A percentile compares a stretch with the other conserved stretches of the same genome.
Conservation (phyloP, 371 early-diverging fungal genomes). For the Mortierella sp. region DNA sequence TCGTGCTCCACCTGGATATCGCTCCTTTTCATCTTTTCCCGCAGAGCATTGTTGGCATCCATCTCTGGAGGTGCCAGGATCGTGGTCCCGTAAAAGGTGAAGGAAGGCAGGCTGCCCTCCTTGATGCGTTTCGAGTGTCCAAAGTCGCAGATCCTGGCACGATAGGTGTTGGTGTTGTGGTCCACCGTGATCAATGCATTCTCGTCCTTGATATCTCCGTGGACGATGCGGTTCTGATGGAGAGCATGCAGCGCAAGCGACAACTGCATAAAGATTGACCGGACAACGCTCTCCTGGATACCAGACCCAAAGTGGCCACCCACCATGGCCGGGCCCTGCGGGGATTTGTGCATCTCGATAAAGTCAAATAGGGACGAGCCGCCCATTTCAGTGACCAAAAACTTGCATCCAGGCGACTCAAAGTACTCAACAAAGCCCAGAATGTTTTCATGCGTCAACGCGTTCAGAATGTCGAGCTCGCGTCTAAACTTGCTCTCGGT, state of each 20-base stretch:
- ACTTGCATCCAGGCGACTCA: constrained; percentile 44
- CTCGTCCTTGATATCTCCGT: constrained; percentile 56
- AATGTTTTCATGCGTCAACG: constrained; percentile 47
- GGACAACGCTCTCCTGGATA: constrained; percentile 33
- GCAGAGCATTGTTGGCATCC: constrained; percentile 38
- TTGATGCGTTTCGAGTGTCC: constrained; percentile 44
- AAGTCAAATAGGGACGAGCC: constrained; percentile 51
- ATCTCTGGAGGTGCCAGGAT: constrained; percentile 53
- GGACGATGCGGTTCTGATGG: constrained; percentile 44
- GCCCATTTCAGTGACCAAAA: constrained; percentile 47
- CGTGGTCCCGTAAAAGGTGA: constrained; percentile 51
- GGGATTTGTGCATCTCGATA: constrained; percentile 43
- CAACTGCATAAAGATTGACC: constrained; percentile 45
- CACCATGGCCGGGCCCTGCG: constrained; percentile 17
- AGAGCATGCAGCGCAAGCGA: constrained; percentile 38
- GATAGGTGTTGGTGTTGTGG: constrained; percentile 23
- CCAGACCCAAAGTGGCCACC: constrained; percentile 26
- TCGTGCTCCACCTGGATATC: constrained; percentile 14
- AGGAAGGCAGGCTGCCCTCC: constrained; percentile 24
- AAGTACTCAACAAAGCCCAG: constrained; percentile 42
- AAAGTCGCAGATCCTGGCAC: constrained; percentile 51
- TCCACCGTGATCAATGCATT: constrained; percentile 48
- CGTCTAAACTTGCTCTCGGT: constrained; percentile 39
- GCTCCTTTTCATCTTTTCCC: constrained; percentile 23
- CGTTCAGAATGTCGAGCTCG: constrained; percentile 39